Conservation (phyloP, 2,329 filamentous ascomycete genomes). For the Pleurostoma richardsiae region DNA sequence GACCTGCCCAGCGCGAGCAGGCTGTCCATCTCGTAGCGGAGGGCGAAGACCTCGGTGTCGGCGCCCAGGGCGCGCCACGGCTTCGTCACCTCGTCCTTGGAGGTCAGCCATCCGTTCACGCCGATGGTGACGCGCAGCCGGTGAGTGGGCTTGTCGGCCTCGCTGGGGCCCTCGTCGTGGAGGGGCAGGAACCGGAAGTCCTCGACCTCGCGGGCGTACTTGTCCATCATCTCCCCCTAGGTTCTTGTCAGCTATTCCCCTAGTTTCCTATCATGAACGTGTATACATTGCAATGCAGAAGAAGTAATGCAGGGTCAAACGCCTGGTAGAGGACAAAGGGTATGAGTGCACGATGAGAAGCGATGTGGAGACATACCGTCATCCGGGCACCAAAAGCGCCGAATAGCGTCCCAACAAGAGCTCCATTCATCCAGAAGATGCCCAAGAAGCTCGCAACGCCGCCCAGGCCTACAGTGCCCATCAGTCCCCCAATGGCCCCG, state of each 20-base stretch:
- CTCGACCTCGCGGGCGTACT: slow-evolving; percentile 81
- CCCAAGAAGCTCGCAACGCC: slow-evolving; percentile 83
- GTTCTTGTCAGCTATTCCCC: too few species aligned
- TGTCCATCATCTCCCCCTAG: slow-evolving; percentile 75
- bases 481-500: slow-evolving; percentile 76
- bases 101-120: slow-evolving; percentile 79
- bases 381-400: slow-evolving; percentile 81
- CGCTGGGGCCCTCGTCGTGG: slow-evolving; percentile 35
- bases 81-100: slow-evolving; percentile 67
- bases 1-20: slow-evolving; percentile 72
- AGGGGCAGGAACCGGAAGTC: slow-evolving; percentile 78
- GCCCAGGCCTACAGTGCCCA: slow-evolving; percentile 80
- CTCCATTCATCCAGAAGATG: slow-evolving; percentile 78
- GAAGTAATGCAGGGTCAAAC: too few species aligned
- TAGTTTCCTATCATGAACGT: background rate
- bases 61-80: slow-evolving; percentile 74
- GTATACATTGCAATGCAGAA: too few species aligned
- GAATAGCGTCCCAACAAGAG: slow-evolving; percentile 81
- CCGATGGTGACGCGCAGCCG: slow-evolving; percentile 78
- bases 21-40: slow-evolving; percentile 77
- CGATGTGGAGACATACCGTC: slow-evolving; percentile 35
- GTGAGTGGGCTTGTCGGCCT: slow-evolving; percentile 26
- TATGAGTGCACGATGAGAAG: background rate
- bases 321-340: too few species aligned
- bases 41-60: slow-evolving; percentile 74